Conservation (phyloP, 768 basidiomycete genomes). For the Punctularia strigosozonata region DNA sequence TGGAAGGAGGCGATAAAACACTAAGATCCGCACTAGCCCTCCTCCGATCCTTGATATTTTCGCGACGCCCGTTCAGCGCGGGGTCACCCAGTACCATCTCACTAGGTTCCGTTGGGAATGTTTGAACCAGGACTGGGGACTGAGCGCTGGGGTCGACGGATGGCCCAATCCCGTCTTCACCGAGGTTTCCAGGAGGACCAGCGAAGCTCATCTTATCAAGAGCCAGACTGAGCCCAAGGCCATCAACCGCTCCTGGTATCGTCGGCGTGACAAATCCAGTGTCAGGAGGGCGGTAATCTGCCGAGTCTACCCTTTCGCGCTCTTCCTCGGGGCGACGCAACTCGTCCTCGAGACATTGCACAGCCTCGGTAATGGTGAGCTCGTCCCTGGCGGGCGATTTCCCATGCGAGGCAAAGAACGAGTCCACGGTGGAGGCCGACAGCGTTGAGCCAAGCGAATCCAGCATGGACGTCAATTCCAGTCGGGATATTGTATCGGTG, state of each 20-base stretch:
- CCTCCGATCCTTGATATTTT: no score
- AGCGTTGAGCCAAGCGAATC: slow-evolving; percentile 95
- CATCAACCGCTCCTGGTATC: slow-evolving; percentile 28
- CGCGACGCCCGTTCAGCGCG: no score
- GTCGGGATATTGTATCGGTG: slow-evolving; percentile 55
- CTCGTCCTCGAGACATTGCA: slow-evolving; percentile 80
- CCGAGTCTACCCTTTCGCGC: slow-evolving; percentile 48
- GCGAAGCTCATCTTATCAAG: slow-evolving; percentile 54
- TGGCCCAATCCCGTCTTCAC: slow-evolving; percentile 19
- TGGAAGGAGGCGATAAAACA: slow-evolving; percentile 6
- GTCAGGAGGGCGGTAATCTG: no score
- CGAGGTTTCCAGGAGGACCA: slow-evolving; percentile 31
- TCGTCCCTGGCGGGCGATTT: slow-evolving; percentile 59
- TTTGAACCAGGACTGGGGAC: slow-evolving; percentile 2
- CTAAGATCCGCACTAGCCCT: no score
- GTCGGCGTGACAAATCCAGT: slow-evolving; percentile 39
- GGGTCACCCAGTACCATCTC: slow-evolving; percentile 30
- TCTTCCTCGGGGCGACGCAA: slow-evolving; percentile 63
- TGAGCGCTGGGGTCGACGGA: slow-evolving; percentile 8
- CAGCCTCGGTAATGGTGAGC: slow-evolving; percentile 65
- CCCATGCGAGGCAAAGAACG: slow-evolving; percentile 65
- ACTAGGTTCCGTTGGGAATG: slow-evolving; percentile 30
- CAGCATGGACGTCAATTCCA: slow-evolving; percentile 90
- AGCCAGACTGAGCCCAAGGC: slow-evolving; percentile 17
- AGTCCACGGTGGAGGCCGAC: slow-evolving; percentile 61